These are phyloP conservation scores for Citrus sp. DNA, from an alignment of 345 rosid genomes.

Conservation along the genomic window DNA sequence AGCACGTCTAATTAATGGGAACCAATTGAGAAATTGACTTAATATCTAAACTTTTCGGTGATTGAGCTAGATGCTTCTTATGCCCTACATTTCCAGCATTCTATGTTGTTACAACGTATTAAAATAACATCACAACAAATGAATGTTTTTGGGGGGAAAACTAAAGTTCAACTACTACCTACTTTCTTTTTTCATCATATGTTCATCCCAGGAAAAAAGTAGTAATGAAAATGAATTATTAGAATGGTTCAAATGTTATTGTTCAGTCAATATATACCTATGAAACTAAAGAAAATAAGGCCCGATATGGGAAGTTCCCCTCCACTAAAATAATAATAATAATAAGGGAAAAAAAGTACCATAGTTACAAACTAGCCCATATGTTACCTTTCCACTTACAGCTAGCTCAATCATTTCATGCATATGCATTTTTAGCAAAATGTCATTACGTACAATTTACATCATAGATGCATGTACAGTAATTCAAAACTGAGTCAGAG, in stretches of 20 bases:
- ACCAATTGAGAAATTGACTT: neutral
- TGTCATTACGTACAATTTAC: neutral
- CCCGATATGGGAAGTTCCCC: neutral
- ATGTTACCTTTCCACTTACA: neutral
- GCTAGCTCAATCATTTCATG: neutral
- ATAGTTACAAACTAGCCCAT: neutral
- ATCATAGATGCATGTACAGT: neutral
- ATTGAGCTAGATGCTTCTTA: neutral
- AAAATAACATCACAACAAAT: conserved; percentile 11
- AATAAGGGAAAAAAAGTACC: neutral
- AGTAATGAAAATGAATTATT: neutral
- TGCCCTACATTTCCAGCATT: neutral
- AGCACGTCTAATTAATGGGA: neutral
- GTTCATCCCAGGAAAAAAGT: neutral
- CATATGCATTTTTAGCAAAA: neutral
- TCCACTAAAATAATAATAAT: no score
- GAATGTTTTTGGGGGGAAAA: neutral
- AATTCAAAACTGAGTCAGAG: no score
- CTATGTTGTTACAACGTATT: neutral
- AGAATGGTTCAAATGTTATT: neutral
- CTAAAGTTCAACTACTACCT: neutral
- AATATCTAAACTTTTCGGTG: neutral
- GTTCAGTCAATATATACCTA: neutral
- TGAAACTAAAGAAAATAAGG: neutral
- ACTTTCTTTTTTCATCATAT: neutral